Evolutionary conservation across 345 rosid genomes (phyloP).

Genomic region (Alliaria petiolata): DNA sequence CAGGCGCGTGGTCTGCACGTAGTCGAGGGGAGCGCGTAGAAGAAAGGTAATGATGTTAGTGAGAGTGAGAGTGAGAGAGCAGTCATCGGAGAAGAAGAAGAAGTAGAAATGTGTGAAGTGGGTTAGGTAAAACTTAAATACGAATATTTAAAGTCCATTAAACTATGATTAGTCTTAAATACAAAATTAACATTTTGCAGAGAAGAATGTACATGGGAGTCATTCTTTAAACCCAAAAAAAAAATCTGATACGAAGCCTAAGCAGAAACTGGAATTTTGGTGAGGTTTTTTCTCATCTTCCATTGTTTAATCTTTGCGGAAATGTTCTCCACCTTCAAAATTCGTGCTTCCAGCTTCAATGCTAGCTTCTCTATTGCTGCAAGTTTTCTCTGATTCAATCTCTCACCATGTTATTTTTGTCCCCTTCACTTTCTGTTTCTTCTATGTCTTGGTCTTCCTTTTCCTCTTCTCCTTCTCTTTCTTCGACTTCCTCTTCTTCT

Average conservation of each 20-base stretch:
- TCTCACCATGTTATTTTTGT: neutral
- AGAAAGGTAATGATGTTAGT: neutral
- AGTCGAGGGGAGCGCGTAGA: neutral
- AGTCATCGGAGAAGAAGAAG: constrained; percentile 13
- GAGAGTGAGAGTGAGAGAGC: constrained; percentile 17
- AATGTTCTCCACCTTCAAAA: neutral
- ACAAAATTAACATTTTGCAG: neutral
- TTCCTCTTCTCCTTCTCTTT: no score
- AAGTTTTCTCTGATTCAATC: constrained; percentile 4
- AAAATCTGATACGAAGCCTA: no score
- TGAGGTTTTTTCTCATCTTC: neutral
- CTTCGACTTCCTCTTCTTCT: no score
- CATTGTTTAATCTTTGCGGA: neutral
- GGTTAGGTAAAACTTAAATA: neutral
- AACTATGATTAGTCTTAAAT: neutral
- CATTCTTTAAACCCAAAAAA: neutral
- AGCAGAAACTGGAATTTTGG: neutral
- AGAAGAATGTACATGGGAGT: neutral
- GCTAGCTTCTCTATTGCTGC: neutral
- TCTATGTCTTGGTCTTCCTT: no score
- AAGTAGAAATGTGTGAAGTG: neutral
- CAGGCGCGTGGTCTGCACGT: constrained; percentile 16
- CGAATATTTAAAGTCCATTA: neutral
- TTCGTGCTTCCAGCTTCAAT: constrained; percentile 8
- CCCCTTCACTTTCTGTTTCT: no score